Evolutionary conservation across 805 yeast species (phyloP), one percentile per base, ranked within the genome.

Genomic region (Torulaspora franciscae): DNA sequence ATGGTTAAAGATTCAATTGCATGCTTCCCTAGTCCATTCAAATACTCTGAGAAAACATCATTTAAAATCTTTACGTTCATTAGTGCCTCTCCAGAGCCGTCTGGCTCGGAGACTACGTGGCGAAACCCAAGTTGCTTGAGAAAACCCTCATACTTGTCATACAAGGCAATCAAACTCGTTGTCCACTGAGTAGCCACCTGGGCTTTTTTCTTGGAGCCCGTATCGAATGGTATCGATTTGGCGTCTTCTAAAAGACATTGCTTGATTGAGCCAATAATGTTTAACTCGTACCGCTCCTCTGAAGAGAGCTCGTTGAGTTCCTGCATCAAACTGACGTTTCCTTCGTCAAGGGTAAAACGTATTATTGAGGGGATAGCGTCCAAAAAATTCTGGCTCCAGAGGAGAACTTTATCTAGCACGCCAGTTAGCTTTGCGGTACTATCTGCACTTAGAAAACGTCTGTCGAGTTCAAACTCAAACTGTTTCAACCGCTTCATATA

Each of bases 111-210:
- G 29, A 36, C 14, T 2, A 69, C 65, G 54, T 83, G 78, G 36
- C 67, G 70, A 2, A 67, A 67, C 51, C 82, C 79, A 2, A 84
- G 68, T 6, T 62, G 59, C 19, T 68, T 64, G 24, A 79, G 62
- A 2, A 89, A 68, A 2, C 37, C 25, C 29, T 74, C 75, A 54
- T 77, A 78, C 46, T 77, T 77, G 4, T 66, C 67, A 51, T 76
- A 81, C 46, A 79, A 66, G 8, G 59, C 62, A 8, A 85, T 59
- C 3, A 85, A 72, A 24, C 74, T 69, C 35, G 76, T 76, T 7
- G 85, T 74, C 91, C 95, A 89, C 42, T 71, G 70, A 2, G 77
- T 71, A 0, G 95, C 93, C 52, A 40, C 70, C 66, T 7, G 81
- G 63, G 46, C 74, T 65, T 38, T 57, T 53, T 57, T 73, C 67